A percentile compares a stretch with the other conserved stretches of the same genome.
These are phyloP conservation scores for Aspergillus campestris DNA, from an alignment of 495 filamentous ascomycete species.

Conservation along the genomic window DNA sequence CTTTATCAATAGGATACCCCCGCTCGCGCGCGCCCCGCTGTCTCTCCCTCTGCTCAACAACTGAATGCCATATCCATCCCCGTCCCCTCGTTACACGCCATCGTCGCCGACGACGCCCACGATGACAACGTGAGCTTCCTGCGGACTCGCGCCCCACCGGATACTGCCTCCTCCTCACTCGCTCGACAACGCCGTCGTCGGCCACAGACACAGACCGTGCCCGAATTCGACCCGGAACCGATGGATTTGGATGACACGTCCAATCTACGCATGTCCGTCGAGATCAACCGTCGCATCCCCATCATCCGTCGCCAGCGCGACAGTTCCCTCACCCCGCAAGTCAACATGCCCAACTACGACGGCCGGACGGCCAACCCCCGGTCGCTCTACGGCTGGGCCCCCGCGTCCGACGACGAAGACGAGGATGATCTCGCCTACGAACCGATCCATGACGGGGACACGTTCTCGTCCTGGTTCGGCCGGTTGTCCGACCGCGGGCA, in stretches of 20 bases:
- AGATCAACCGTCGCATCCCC: conserved; percentile 38
- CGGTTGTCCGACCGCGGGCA: conserved; percentile 19
- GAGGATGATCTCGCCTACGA: conserved; percentile 27
- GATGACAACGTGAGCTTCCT: conserved; percentile 54
- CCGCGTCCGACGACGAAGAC: conserved; percentile 46
- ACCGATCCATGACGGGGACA: conserved; percentile 18
- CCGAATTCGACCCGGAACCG: conserved; percentile 27
- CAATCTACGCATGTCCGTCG: conserved; percentile 23
- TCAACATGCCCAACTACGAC: conserved; percentile 37
- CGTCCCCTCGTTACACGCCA: conserved; percentile 33
- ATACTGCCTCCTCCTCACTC: conserved; percentile 18
- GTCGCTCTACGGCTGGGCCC: conserved; percentile 53
- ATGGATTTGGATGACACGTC: conserved; percentile 37
- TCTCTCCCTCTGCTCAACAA: conserved; percentile 20
- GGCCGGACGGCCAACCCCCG: conserved; percentile 40
- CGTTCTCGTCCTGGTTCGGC: conserved; percentile 21
- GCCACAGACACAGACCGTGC: conserved; percentile 8
- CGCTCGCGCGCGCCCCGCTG: conserved; percentile 16
- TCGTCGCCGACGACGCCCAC: conserved; percentile 46
- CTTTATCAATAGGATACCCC: conserved; percentile 25
- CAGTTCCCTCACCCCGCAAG: conserved; percentile 7
- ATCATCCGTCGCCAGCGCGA: conserved; percentile 31
- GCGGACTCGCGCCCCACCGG: conserved; percentile 34
- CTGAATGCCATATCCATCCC: conserved; percentile 30
- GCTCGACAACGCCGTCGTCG: conserved; percentile 31